These are phyloP conservation scores for Coelastrella sp. DNA, from an alignment of 139 green algal genomes.

Conservation along the genomic window DNA sequence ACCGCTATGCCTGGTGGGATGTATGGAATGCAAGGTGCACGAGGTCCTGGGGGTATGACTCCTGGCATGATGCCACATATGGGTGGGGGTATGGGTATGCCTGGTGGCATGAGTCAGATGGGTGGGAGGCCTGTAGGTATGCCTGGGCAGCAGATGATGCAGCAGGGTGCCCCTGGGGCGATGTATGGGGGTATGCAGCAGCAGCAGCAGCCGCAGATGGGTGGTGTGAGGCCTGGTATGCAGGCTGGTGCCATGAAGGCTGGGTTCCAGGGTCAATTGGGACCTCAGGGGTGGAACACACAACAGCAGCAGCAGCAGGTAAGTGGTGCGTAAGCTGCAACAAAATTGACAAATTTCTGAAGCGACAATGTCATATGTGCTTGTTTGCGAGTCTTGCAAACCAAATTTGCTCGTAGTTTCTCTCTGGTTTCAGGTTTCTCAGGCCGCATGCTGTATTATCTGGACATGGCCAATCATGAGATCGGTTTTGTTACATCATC, in stretches of 20 bases:
- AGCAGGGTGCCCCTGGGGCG: neutral
- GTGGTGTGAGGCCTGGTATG: neutral
- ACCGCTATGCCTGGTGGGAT: neutral
- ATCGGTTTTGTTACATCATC: too few species aligned
- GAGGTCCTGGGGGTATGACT: neutral
- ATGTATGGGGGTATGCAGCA: conserved; percentile 10
- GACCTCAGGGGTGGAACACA: neutral
- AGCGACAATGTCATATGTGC: too few species aligned
- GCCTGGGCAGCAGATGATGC: conserved; percentile 13
- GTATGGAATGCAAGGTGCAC: neutral
- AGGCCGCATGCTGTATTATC: too few species aligned
- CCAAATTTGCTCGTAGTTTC: too few species aligned
- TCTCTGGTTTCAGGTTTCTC: too few species aligned
- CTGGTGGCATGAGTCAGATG: neutral
- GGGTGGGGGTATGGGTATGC: neutral
- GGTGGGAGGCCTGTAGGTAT: neutral
- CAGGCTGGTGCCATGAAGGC: neutral
- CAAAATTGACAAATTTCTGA: too few species aligned
- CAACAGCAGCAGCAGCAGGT: neutral
- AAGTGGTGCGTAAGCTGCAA: neutral
- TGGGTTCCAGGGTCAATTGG: neutral
- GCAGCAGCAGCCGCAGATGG: neutral
- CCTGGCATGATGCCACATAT: neutral
- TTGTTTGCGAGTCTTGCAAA: too few species aligned
- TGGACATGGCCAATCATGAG: too few species aligned